Evolutionary conservation across 140 eudicot genomes (phyloP).

Genomic region (Flaveria floridana): DNA sequence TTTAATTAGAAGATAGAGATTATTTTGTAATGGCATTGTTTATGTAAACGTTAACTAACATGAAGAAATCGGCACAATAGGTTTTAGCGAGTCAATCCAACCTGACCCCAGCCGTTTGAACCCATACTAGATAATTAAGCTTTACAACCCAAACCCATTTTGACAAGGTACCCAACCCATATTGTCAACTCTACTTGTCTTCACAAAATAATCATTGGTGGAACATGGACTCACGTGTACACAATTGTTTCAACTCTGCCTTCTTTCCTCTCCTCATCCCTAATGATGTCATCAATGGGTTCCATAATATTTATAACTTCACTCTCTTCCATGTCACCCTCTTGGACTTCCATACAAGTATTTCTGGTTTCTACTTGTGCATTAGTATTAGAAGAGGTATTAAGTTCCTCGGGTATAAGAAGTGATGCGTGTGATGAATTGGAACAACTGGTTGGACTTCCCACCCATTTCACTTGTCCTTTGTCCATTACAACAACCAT

Average conservation of each 20-base stretch:
- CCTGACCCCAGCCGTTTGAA: not conserved
- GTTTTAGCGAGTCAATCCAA: not conserved
- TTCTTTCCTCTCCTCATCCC: slow-evolving; percentile 73
- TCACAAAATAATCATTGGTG: not conserved
- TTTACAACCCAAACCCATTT: not conserved
- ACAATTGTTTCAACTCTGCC: slow-evolving; percentile 83
- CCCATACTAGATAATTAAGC: slow-evolving; percentile 2
- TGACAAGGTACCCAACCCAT: slow-evolving; percentile 9
- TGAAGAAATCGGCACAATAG: not conserved
- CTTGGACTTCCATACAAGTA: slow-evolving; percentile 28
- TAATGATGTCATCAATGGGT: slow-evolving; percentile 42
- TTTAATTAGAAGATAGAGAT: not conserved
- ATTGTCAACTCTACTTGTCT: slow-evolving; percentile 1
- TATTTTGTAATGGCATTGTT: not conserved
- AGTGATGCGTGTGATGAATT: slow-evolving; percentile 45
- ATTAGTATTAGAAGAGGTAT: slow-evolving; percentile 33
- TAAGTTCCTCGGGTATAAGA: slow-evolving; percentile 40
- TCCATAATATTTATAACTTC: slow-evolving; percentile 40
- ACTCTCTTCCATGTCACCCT: slow-evolving; percentile 34
- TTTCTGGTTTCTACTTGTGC: slow-evolving; percentile 29
- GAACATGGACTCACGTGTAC: slow-evolving; percentile 58
- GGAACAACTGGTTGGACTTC: slow-evolving; percentile 59
- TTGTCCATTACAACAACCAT: slow-evolving; percentile 72
- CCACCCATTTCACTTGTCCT: slow-evolving; percentile 79
- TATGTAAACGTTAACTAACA: not conserved